Evolutionary conservation across 2,329 filamentous ascomycete species (phyloP).

Genomic region (Phoma sp.): DNA sequence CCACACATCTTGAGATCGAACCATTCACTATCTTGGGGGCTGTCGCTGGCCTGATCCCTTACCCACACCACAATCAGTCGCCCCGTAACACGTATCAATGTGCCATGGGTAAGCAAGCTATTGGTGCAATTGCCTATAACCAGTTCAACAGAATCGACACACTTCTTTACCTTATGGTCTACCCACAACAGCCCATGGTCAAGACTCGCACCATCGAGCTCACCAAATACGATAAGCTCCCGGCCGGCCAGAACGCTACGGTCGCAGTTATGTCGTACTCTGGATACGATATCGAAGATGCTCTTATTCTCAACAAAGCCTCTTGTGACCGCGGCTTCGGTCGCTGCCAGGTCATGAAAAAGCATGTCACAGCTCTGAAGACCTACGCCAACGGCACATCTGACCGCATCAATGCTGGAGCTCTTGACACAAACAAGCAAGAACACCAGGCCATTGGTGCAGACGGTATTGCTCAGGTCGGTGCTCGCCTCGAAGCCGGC

Average conservation of each 20-base stretch:
- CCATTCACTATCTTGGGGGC: conserved; percentile 96
- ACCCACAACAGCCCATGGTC: conserved; percentile 96
- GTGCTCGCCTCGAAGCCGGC: conserved; percentile 75
- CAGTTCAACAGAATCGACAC: conserved; percentile 98
- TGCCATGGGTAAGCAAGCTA: conserved; percentile 99
- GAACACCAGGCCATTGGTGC: conserved; percentile 73
- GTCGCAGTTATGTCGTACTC: conserved; percentile 99
- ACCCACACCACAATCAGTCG: conserved; percentile 98
- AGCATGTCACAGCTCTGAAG: conserved; percentile 84
- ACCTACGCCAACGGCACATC: conserved; percentile 82
- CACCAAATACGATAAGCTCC: conserved; percentile 95
- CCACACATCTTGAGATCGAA: conserved; percentile 96
- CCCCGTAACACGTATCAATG: conserved; percentile 98
- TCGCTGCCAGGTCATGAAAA: conserved; percentile 96
- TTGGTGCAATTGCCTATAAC: conserved; percentile 97
- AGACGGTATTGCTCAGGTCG: conserved; percentile 90
- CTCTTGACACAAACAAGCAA: conserved; percentile 55
- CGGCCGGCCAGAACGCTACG: conserved; percentile 94
- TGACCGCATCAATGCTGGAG: conserved; percentile 58
- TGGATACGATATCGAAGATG: conserved; percentile 99
- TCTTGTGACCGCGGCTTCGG: conserved; percentile 95
- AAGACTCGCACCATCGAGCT: conserved; percentile 97
- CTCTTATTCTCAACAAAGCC: conserved; percentile 93
- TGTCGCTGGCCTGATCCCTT: conserved; percentile 94
- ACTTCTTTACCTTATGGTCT: conserved; percentile 93